Evolutionary conservation across 352 stramenopile species (phyloP), one percentile per base, ranked within the genome.

Genomic region (Phytopythium oedochilum): DNA sequence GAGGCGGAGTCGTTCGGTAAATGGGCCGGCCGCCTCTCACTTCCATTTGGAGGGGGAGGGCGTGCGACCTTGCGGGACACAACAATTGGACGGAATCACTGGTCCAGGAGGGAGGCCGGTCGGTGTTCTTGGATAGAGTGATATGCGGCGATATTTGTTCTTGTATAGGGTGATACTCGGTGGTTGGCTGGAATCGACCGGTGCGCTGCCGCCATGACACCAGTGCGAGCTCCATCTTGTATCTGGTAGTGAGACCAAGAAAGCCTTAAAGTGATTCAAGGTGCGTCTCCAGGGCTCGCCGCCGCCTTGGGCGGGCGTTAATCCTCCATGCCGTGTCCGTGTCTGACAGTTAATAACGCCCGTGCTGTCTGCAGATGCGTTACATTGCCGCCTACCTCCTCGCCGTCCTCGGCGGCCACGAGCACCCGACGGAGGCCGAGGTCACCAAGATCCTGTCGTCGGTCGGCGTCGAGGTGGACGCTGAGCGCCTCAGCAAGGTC

Each of bases 301-400:
- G 18, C 36, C 20, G 49, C 47, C 22, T 29, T 60, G 15, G 17
- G 11, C 14, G 17, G 25, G 14, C 25, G 17, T n/a, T n/a, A n/a
- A n/a, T n/a, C n/a, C n/a, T n/a, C n/a, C n/a, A n/a, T n/a, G n/a
- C n/a, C n/a, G n/a, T n/a, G n/a, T n/a, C n/a, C n/a, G n/a, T n/a
- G n/a, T n/a, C n/a, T n/a, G n/a, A n/a, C n/a, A n/a, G n/a, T n/a
- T n/a, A n/a, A n/a, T n/a, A n/a, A n/a, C n/a, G n/a, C n/a, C n/a
- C 9, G 5, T 55, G 14, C 15, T 17, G 17, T 4, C 12, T 12
- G 22, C 66, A 96, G 83, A 99, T 99, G 96, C 83, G 89, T 90
- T 96, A 98, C 94, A 90, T 98, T 91, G 91, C 94, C 85, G 96
- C 96, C 64, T 97, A 98, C 83, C 75, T 99, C 59, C 81, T 99